Evolutionary conservation across 768 basidiomycete species (phyloP).

Genomic region (Podaxis sp.): DNA sequence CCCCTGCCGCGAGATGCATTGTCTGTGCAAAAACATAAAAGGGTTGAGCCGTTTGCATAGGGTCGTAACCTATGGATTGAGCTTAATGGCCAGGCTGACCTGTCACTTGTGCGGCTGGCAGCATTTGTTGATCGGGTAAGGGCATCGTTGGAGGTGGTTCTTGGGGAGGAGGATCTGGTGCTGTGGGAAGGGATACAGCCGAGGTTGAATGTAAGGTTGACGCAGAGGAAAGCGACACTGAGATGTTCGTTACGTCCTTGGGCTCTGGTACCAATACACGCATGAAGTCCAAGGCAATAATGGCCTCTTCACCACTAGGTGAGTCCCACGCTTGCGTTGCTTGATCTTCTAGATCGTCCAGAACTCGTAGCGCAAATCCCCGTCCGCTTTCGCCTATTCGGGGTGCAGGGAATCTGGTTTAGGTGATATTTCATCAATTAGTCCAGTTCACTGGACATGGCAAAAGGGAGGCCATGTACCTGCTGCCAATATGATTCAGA

Average conservation of each 20-base stretch:
- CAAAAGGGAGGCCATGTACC: slow-evolving; percentile 35
- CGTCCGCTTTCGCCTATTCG: slow-evolving; percentile 23
- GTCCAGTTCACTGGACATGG: background rate
- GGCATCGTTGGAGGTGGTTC: background rate
- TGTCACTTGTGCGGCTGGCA: background rate
- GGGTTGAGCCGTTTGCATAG: background rate
- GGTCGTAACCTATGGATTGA: background rate
- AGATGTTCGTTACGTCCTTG: background rate
- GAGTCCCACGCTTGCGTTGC: slow-evolving; percentile 58
- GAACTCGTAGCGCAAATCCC: slow-evolving; percentile 41
- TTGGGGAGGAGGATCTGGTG: background rate
- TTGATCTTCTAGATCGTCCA: slow-evolving; percentile 60
- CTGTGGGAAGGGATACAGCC: background rate
- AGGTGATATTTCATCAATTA: background rate
- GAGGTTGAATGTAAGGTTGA: background rate
- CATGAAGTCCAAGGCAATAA: slow-evolving; percentile 60
- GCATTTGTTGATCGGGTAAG: background rate
- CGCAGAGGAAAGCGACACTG: background rate
- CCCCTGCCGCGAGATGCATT: background rate
- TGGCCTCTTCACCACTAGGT: slow-evolving; percentile 33
- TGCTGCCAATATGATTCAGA: slow-evolving; percentile 75
- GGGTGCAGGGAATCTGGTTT: slow-evolving; percentile 52
- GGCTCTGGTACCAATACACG: slow-evolving; percentile 37
- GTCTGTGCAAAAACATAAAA: slow-evolving; percentile 4
- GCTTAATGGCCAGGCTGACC: slow-evolving; percentile 9